Evolutionary conservation across 83 land plant genomes (phyloP), one percentile per base, ranked within the genome.

Genomic region (Picea engelmannii): DNA sequence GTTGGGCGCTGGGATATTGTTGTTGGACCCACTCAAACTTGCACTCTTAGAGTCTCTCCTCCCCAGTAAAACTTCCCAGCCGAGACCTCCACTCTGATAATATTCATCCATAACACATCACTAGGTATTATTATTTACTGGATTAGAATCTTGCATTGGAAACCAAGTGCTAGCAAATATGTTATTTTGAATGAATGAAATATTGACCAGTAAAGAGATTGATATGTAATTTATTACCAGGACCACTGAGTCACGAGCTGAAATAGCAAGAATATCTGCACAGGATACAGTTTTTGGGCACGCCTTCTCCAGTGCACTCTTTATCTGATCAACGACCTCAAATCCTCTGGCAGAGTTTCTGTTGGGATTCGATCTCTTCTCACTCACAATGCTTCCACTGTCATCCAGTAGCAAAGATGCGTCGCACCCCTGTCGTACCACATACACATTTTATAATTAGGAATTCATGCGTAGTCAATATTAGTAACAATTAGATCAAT

Each of bases 51-150:
- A 82, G 80, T 88, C 90, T 67, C 65, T 82, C 47, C 90, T 82
- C 67, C 90, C 90, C 60, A 88, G 21, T 49, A 78, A 40, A 10
- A 88, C 84, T 24, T 81, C 89, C 93, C 93, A 91, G 47, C 31
- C 15, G 0, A 87, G 91, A 40, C 93, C 93, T 16, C 88, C 88
- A 55, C 87, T 86, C 92, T 90, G 86, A 27, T 8, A n/a, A n/a
- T 66, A 8, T 21, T 21, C 27, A 21, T 66, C 20, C 69, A 21
- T 6, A 16, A 80, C 15, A 18, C 4, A 44, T 62, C 0, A 49
- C 3, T 52, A 12, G 58, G 58, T 52, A 52, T 52, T 52, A 52
- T 17, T 18, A 31, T 62, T 78, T 55, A 40, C 13, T 55, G n/a
- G n/a, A 5, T 49, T 23, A 24, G 27, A 47, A 27, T 69, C 89